These are phyloP conservation scores for Ascochyta viciae-villosae DNA, from an alignment of 2,329 filamentous ascomycete genomes.

Conservation along the genomic window DNA sequence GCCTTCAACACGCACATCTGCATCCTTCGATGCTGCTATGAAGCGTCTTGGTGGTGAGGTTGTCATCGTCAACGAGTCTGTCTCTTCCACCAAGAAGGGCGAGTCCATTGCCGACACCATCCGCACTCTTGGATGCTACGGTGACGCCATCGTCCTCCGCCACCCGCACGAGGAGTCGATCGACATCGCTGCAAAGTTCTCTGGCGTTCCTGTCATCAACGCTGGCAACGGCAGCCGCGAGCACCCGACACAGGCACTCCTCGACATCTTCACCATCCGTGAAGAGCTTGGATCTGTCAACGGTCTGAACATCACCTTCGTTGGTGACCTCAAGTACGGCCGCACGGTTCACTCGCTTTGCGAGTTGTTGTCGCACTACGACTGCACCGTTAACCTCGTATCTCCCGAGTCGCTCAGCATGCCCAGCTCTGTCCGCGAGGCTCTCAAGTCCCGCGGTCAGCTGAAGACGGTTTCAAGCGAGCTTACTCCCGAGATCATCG, in stretches of 20 bases:
- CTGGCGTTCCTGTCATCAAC: constrained; percentile 92
- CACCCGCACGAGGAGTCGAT: constrained; percentile 86
- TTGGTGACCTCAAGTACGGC: constrained; percentile 91
- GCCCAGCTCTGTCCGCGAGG: constrained; percentile 75
- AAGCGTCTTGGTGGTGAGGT: constrained; percentile 92
- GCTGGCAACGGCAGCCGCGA: constrained; percentile 95
- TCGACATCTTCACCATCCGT: constrained; percentile 97
- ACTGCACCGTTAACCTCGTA: constrained; percentile 91
- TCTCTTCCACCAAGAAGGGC: constrained; percentile 92
- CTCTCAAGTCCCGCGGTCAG: constrained; percentile 76
- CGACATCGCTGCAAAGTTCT: constrained; percentile 83
- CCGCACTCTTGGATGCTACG: constrained; percentile 91
- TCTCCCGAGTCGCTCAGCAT: constrained; percentile 80
- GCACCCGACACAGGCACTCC: constrained; percentile 96
- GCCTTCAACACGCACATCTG: constrained; percentile 92
- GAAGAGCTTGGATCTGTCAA: constrained; percentile 96
- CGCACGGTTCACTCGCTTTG: constrained; percentile 94
- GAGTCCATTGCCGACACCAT: constrained; percentile 93
- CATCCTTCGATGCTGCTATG: constrained; percentile 98
- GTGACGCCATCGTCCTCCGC: constrained; percentile 93
- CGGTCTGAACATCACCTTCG: constrained; percentile 93
- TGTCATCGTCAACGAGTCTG: constrained; percentile 78
- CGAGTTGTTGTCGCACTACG: constrained; percentile 93
- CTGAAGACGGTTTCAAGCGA: constrained; percentile 76
- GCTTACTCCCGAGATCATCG: constrained; percentile 86